Evolutionary conservation across 164 flowering plant species (phyloP).

Genomic region (Stephania japonica): DNA sequence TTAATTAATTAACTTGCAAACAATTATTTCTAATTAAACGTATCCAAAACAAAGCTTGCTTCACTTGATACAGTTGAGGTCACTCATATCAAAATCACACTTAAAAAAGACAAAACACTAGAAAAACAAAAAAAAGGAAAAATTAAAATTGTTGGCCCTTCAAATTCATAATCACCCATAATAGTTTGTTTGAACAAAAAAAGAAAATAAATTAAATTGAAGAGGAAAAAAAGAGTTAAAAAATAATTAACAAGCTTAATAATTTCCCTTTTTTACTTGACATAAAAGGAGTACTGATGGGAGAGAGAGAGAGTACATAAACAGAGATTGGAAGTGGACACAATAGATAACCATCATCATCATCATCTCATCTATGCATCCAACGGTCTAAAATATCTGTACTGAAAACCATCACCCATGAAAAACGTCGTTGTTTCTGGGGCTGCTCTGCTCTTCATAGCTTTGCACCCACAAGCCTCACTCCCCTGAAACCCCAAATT

Average conservation of each 20-base stretch:
- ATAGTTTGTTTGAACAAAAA: not conserved
- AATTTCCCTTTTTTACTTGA: not conserved
- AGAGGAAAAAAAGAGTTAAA: not conserved
- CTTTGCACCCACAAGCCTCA: slow-evolving; percentile 23
- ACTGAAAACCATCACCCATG: not conserved
- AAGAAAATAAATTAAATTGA: not conserved
- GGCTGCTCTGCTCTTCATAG: not conserved
- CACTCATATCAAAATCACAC: not conserved
- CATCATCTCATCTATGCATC: slow-evolving; percentile 7
- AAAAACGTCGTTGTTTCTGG: too few species aligned
- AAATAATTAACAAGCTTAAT: not conserved
- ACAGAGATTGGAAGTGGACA: too few species aligned
- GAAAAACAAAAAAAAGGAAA: too few species aligned
- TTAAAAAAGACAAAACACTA: too few species aligned
- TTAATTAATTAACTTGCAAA: too few species aligned
- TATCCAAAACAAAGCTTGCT: too few species aligned
- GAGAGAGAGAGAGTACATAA: not conserved
- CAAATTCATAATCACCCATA: too few species aligned
- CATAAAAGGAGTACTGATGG: not conserved
- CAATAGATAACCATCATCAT: not conserved
- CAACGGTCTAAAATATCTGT: slow-evolving; percentile 22
- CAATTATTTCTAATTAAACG: too few species aligned
- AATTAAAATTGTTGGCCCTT: too few species aligned
- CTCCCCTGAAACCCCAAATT: slow-evolving; percentile 23
- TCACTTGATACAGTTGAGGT: not conserved